phyloP scores from a whole-genome alignment of 345 rosid genomes.

The Hypericum perforatum region DNA sequence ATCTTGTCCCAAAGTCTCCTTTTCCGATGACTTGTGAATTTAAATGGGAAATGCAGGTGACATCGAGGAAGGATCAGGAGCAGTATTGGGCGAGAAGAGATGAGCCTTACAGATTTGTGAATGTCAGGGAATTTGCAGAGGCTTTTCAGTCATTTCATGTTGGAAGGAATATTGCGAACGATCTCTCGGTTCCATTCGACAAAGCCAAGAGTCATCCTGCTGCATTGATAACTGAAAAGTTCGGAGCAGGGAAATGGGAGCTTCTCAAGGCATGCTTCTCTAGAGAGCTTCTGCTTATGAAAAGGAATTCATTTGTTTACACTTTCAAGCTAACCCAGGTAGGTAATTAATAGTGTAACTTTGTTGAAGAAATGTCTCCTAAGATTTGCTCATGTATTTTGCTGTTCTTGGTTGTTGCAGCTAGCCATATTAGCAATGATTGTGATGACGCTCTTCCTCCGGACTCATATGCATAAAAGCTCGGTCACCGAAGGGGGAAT shows the following conservation, averaged over 20 bases:
- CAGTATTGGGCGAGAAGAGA: not conserved
- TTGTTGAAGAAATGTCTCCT: too few relatives aligned
- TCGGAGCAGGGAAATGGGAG: not conserved
- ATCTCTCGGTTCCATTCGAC: not conserved
- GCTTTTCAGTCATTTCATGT: constrained; percentile 5
- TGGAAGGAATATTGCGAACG: not conserved
- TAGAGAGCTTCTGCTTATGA: constrained; percentile 3
- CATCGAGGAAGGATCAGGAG: not conserved
- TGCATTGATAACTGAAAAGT: constrained; percentile 1
- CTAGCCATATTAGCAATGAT: not conserved
- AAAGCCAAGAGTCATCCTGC: not conserved
- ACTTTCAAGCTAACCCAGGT: not conserved
- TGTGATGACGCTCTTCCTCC: not conserved
- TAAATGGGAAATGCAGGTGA: not conserved
- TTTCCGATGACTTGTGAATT: not conserved
- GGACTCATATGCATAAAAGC: not conserved
- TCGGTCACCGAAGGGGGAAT: not conserved
- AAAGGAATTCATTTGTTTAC: not conserved
- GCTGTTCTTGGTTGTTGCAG: not conserved
- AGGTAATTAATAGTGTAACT: not conserved
- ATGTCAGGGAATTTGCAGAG: not conserved
- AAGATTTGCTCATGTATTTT: not conserved
- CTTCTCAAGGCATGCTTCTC: not conserved
- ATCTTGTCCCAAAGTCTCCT: not conserved
- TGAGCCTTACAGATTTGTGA: not conserved